Evolutionary conservation across 805 yeast species (phyloP), one percentile per base, ranked within the genome.

Genomic region (Blastobotrys americana): DNA sequence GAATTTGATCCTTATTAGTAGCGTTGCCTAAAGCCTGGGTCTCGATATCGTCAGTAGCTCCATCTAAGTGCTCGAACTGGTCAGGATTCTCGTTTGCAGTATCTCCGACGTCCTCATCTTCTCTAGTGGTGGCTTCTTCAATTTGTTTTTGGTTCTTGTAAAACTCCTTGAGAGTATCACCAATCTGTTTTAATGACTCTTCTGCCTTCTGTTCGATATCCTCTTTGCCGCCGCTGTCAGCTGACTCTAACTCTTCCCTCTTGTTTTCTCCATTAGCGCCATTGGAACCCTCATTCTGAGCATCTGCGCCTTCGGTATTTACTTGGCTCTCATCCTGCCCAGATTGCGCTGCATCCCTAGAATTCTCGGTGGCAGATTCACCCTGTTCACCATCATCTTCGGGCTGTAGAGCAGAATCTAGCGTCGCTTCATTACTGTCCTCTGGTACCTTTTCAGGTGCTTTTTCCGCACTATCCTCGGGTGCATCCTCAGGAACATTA

Each of bases 81-180:
- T 87, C 95, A 0, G 94, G 89, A 41, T 79, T 73, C 49, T 78
- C 82, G 16, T 54, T 49, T 10, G 58, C 56, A 0, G 52, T 50
- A 9, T 56, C 53, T 6, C 54, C 58, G 8, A 46, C 47, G 10
- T 52, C 51, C 43, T 76, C 73, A 9, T 80, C 79, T 20, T 60
- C 48, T n/a, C n/a, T n/a, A 3, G 58, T 62, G 19, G 63, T 67
- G 37, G 84, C 77, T 51, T 85, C 89, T 52, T 80, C 72, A 49
- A 93, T 90, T 55, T 88, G 96, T 61, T 85, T 87, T 51, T 84
- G 80, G 55, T 96, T 82, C 59, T 86, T 83, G 60, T 90, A 94
- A 66, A 84, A 90, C 58, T 89, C 96, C 55, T 90, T 85, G 66
- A 89, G 61, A 1, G 95, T 77, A 63, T 89, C 97, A 42, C 98